Percentiles rank a stretch among this genome's conserved stretches.
These are phyloP conservation scores for Aspergillus conjunctus DNA, from an alignment of 495 filamentous ascomycete genomes.

Conservation along the genomic window DNA sequence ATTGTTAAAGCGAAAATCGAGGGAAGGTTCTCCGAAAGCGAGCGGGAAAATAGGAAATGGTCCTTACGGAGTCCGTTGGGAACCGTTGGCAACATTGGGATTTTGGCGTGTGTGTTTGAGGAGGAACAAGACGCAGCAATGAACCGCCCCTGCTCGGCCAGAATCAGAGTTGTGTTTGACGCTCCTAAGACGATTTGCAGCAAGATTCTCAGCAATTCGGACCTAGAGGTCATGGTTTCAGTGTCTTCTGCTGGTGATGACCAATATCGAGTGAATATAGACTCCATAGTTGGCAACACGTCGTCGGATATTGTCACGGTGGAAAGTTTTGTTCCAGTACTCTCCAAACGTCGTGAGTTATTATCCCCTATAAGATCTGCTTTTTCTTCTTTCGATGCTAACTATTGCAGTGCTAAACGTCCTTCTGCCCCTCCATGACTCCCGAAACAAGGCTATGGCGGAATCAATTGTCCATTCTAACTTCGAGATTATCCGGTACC, in stretches of 20 bases:
- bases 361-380: background rate
- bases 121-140: conserved; percentile 46
- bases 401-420: conserved; percentile 58
- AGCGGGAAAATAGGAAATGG: conserved; percentile 81
- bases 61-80: conserved; percentile 67
- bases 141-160: conserved; percentile 32
- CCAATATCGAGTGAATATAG: conserved; percentile 61
- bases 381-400: conserved; percentile 9
- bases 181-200: conserved; percentile 34
- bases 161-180: conserved; percentile 44
- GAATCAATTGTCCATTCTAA: conserved; percentile 50
- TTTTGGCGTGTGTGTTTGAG: conserved; percentile 79
- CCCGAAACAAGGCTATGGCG: conserved; percentile 67
- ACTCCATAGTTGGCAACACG: conserved; percentile 60
- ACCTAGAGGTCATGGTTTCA: conserved; percentile 44
- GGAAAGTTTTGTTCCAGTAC: conserved; percentile 67
- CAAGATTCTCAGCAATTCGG: conserved; percentile 33
- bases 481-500: conserved; percentile 71
- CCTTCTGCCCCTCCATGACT: conserved; percentile 66
- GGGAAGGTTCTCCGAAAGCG: conserved; percentile 73
- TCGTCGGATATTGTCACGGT: conserved; percentile 68
- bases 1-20: conserved; percentile 84
- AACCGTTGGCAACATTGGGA: conserved; percentile 59
- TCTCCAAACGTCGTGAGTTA: conserved; percentile 67
- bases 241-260: conserved; percentile 36